Evolutionary conservation across 2,329 filamentous ascomycete genomes (phyloP).

Genomic region (Gnomoniopsis sp.): DNA sequence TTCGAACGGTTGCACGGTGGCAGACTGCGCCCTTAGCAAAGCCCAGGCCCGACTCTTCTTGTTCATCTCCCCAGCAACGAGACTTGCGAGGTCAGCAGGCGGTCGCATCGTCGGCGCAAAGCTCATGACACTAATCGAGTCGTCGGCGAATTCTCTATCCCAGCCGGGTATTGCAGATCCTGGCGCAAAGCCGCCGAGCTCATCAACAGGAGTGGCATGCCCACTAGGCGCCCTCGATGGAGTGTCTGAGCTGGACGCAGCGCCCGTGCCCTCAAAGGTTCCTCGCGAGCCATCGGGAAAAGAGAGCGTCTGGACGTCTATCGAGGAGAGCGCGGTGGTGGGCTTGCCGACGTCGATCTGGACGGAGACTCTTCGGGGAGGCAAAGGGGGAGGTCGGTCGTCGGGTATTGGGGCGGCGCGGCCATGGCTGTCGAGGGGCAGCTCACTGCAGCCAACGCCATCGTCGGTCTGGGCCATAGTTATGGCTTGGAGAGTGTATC

Average conservation of each 20-base stretch:
- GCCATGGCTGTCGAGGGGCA: constrained; percentile 7
- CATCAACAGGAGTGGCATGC: constrained; percentile 33
- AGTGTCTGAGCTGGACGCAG: constrained; percentile 13
- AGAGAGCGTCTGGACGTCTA: constrained; percentile 75
- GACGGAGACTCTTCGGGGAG: constrained; percentile 21
- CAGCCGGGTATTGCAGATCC: constrained; percentile 13
- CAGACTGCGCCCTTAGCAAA: constrained; percentile 60
- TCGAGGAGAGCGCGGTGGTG: constrained; percentile 79
- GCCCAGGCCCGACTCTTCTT: constrained; percentile 67
- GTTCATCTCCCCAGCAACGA: constrained; percentile 69
- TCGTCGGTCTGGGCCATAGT: constrained; percentile 22
- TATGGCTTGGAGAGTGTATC: constrained; percentile 11
- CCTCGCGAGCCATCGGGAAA: constrained; percentile 68
- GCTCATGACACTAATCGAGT: constrained; percentile 64
- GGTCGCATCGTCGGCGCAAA: constrained; percentile 60
- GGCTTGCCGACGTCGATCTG: constrained; percentile 45
- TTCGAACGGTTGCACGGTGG: constrained; percentile 60
- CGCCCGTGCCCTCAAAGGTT: constrained; percentile 47
- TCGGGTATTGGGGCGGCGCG: constrained; percentile 4
- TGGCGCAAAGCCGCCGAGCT: constrained; percentile 16
- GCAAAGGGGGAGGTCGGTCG: constrained; percentile 25
- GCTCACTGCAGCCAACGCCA: constrained; percentile 18
- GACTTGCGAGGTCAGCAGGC: constrained; percentile 73
- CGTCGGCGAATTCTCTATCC: constrained; percentile 36
- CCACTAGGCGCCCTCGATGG: constrained; percentile 32